Conservation (phyloP, 1,284 basidiomycete genomes). For the Papiliotrema terrestris region DNA sequence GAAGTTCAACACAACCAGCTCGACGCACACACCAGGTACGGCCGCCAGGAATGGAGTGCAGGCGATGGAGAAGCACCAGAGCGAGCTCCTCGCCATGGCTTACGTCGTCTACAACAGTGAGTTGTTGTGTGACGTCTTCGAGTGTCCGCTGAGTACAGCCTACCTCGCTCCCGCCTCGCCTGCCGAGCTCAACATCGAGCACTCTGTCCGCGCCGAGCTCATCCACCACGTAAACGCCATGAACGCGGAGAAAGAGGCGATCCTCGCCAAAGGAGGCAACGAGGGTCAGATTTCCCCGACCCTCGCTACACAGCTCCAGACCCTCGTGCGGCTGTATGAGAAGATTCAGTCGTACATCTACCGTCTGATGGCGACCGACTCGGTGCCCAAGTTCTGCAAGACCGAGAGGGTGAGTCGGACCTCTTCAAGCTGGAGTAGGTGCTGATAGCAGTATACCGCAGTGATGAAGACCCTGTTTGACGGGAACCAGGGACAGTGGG, state of each 20-base stretch:
- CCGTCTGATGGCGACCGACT: slow-evolving; percentile 95
- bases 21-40: slow-evolving; percentile 62
- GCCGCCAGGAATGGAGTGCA: slow-evolving; percentile 51
- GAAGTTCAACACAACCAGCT: slow-evolving; percentile 91
- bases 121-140: slow-evolving; percentile 6
- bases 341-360: slow-evolving; percentile 96
- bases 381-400: slow-evolving; percentile 70
- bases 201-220: slow-evolving; percentile 89
- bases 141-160: slow-evolving; percentile 55
- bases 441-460: slow-evolving; percentile 12
- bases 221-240: slow-evolving; percentile 88
- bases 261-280: slow-evolving; percentile 72
- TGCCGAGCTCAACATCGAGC: slow-evolving; percentile 97
- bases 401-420: slow-evolving; percentile 36
- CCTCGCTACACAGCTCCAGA: slow-evolving; percentile 87
- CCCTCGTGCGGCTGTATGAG: slow-evolving; percentile 89
- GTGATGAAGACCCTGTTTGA: slow-evolving; percentile 27
- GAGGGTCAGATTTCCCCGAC: slow-evolving; percentile 61
- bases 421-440: neutral
- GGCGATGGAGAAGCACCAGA: slow-evolving; percentile 97
- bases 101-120: slow-evolving; percentile 67
- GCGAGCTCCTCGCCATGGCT: slow-evolving; percentile 87
- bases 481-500: slow-evolving; percentile 21
- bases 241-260: slow-evolving; percentile 61
- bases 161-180: slow-evolving; percentile 93